A percentile compares a stretch with the other conserved stretches of the same genome.
phyloP scores from a whole-genome alignment of 2,329 filamentous ascomycete genomes.

The Rhytidhysteron rufulum region DNA sequence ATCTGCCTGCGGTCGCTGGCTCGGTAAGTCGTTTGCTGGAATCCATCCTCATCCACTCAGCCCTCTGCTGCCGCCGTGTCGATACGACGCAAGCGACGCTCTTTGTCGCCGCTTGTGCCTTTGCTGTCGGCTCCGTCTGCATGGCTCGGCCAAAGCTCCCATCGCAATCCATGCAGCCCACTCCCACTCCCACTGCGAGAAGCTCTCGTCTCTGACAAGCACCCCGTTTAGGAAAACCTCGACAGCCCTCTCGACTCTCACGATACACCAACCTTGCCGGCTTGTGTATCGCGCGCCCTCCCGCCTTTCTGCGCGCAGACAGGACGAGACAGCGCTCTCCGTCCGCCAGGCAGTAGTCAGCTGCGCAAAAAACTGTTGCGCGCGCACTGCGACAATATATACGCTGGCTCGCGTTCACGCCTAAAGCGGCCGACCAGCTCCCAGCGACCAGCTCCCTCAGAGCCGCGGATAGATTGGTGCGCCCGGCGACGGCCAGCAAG shows the following conservation, averaged over 20 bases:
- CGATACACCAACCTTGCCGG: no score
- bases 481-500: slow-evolving; percentile 14
- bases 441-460: slow-evolving; percentile 13
- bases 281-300: no score
- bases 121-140: slow-evolving; percentile 1
- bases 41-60: slow-evolving; percentile 9
- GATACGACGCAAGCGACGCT: slow-evolving; percentile 1
- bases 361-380: slow-evolving; percentile 23
- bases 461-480: slow-evolving; percentile 19
- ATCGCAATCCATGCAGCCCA: no score
- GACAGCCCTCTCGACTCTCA: no score
- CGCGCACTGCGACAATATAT: slow-evolving; percentile 18
- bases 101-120: slow-evolving; percentile 1
- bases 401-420: slow-evolving; percentile 3
- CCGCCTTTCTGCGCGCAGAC: slow-evolving; percentile 9
- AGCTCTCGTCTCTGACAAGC: no score
- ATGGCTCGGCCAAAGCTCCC: slow-evolving; percentile 12
- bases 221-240: no score
- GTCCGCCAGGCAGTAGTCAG: slow-evolving; percentile 15
- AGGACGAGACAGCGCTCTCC: slow-evolving; percentile 7
- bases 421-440: slow-evolving; percentile 8
- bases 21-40: slow-evolving; percentile 29
- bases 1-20: slow-evolving; percentile 26
- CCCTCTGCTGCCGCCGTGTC: no score
- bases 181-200: no score